Evolutionary conservation across 192 early-diverging fungal genomes (phyloP).

Genomic region (Backusella morwellensis): DNA sequence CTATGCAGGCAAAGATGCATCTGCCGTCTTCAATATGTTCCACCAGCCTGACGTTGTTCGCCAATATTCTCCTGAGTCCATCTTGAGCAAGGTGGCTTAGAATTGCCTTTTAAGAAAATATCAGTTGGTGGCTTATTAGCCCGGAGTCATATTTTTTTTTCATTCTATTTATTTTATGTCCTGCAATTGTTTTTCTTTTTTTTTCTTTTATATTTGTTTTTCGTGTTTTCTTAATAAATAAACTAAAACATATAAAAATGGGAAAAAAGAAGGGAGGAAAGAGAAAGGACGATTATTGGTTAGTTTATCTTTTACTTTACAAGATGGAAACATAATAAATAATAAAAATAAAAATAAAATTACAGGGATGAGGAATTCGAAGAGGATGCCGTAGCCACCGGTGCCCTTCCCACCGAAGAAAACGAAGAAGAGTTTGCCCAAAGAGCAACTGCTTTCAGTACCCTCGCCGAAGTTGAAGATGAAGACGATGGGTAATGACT

Average conservation of each 20-base stretch:
- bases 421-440: conserved; percentile 22
- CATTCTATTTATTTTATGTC: not conserved
- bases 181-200: not conserved
- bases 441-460: conserved; percentile 10
- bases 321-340: not conserved
- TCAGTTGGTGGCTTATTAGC: not conserved
- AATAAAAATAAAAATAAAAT: not conserved
- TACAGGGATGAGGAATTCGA: conserved; percentile 55
- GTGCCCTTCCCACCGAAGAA: conserved; percentile 28
- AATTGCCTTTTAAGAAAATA: not conserved
- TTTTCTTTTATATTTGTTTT: not conserved
- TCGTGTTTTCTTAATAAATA: not conserved
- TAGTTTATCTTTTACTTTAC: not conserved
- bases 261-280: conserved; percentile 58
- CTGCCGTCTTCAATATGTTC: conserved; percentile 81
- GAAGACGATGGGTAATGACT: conserved; percentile 43
- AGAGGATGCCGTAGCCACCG: conserved; percentile 42
- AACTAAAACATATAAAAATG: conserved; percentile 26
- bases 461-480: conserved; percentile 31
- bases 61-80: conserved; percentile 53
- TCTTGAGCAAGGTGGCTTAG: conserved; percentile 19
- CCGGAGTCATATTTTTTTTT: not conserved
- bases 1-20: conserved; percentile 74
- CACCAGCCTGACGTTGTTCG: conserved; percentile 73
- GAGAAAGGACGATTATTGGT: conserved; percentile 61